Evolutionary conservation across 768 basidiomycete genomes (phyloP), one percentile per base, ranked within the genome.

Genomic region (Boletus sensibilis): DNA sequence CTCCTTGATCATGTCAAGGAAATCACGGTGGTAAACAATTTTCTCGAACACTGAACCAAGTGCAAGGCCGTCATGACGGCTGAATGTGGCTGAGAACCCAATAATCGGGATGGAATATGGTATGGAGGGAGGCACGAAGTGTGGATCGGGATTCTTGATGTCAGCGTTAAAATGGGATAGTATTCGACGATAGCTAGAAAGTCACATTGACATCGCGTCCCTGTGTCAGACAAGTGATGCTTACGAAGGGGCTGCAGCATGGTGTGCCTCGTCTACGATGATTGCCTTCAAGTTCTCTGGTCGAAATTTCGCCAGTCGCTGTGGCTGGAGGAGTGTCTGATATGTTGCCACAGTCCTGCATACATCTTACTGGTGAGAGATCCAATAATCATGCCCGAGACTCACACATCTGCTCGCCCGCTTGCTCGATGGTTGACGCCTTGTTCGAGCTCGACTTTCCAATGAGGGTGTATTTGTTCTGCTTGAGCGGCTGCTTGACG

Each of bases 31-130:
- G 68, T 92, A 98, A 0, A 97, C 95, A 51, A 98, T 94, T 47
- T 80, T 79, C 65, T 97, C 84, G 64, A 96, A 98, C 1, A 97
- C 87, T 3, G 88, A 86, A 7, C 92, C 87, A 4, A 98, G 81
- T 2, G 94, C 91, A 2, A 95, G 76, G 5, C 93, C 90, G 62
- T 98, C 96, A 61, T 95, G 91, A 29, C 96, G 82, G 60, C 85
- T 87, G 75, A 97, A 97, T 0, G 96, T 98, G 2, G 96, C 96
- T 52, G 93, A 94, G 68, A 98, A 97, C 0, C 95, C 96, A 43
- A 98, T 79, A 49, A 97, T 85, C 3, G 95, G 93, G 27, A 95
- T 82, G 41, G 75, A 74, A 64, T 84, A 76, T 13, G 69, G 67
- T 38, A 75, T 69, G 42, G 54, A 55, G 25, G 76, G 77, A 42